Evolutionary conservation across 164 flowering plant species (phyloP).

Genomic region (Umbilicus rupestris): DNA sequence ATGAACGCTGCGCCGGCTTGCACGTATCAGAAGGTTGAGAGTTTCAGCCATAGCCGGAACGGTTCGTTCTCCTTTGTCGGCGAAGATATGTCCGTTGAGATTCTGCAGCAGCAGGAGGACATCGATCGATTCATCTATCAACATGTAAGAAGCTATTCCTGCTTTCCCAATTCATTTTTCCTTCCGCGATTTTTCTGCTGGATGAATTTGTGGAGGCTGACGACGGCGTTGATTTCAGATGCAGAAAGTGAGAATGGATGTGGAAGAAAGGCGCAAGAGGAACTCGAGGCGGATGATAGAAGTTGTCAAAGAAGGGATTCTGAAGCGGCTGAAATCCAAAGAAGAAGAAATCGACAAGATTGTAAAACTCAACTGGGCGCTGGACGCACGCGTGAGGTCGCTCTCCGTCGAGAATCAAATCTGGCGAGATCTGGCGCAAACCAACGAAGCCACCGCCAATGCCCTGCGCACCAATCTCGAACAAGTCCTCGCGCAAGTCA

Average conservation of each 20-base stretch:
- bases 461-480: constrained; percentile 47
- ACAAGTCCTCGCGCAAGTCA: constrained; percentile 40
- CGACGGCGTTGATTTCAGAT: constrained; percentile 28
- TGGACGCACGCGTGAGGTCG: constrained; percentile 47
- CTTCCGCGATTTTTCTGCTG: not conserved
- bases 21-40: not conserved
- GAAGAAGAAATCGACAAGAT: constrained; percentile 58
- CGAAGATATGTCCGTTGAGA: constrained; percentile 43
- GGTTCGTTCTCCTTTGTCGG: constrained; percentile 41
- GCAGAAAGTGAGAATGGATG: constrained; percentile 47
- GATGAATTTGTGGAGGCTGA: not conserved
- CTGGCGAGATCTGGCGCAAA: constrained; percentile 63
- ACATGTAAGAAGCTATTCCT: constrained; percentile 39
- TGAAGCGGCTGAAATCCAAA: constrained; percentile 41
- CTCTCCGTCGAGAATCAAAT: constrained; percentile 59
- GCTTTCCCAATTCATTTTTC: no score
- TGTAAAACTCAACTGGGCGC: constrained; percentile 42
- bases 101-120: constrained; percentile 58
- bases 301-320: constrained; percentile 33
- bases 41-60: not conserved
- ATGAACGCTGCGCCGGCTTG: not conserved
- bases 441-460: constrained; percentile 70
- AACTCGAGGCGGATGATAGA: constrained; percentile 32
- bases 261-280: constrained; percentile 36
- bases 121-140: constrained; percentile 48